Base-by-base conservation (phyloP, 106 monocot genomes). In the Cymbidium sinense region DNA sequence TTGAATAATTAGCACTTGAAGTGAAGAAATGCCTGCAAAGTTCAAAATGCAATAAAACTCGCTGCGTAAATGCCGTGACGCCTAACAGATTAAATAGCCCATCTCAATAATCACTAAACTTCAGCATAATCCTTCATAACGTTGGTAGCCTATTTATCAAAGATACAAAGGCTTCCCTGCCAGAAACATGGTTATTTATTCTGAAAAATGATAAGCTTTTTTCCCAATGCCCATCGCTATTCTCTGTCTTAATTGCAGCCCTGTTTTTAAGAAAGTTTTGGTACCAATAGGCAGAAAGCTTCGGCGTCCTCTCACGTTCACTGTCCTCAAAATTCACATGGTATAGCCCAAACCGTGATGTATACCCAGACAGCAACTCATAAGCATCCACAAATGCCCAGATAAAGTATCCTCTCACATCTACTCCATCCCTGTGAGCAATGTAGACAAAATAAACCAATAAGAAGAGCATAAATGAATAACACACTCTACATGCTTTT, bases 301-400 rank as follows among this genome's bases (percentile, higher is more conserved):
- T 89, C 0, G 86, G 84, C 29, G 61, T 19, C 41, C 89, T 81
- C 25, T 55, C 80, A 20, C 47, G 77, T 20, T 78, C 71, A 29
- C 73, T 82, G 58, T 75, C 82, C 6, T 61, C 71, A 36, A 89
- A 89, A 50, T 89, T 80, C 1, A 89, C 84, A 58, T 71, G 75
- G 41, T 86, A 86, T 3, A 89, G 82, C 13, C 89, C 89, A 33
- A 30, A 86, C 9, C 73, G 74, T 5, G 74, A 12, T 51, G 17
- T 9, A 39, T 86, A 84, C 11, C 82, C 89, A 13, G 35, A 31
- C 27, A 81, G 28, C 18, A 86, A 30, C 78, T 89, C 89, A 54
- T 79, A 86, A n/a, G 70, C 73, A 82, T 89, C 89, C 29, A 89
- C 43, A 75, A 89, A 86, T 21, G 89, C 77, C 89, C 89, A 89